Base-by-base conservation (phyloP, 1,139 yeast genomes). In the Trichomonascaceae sp. region DNA sequence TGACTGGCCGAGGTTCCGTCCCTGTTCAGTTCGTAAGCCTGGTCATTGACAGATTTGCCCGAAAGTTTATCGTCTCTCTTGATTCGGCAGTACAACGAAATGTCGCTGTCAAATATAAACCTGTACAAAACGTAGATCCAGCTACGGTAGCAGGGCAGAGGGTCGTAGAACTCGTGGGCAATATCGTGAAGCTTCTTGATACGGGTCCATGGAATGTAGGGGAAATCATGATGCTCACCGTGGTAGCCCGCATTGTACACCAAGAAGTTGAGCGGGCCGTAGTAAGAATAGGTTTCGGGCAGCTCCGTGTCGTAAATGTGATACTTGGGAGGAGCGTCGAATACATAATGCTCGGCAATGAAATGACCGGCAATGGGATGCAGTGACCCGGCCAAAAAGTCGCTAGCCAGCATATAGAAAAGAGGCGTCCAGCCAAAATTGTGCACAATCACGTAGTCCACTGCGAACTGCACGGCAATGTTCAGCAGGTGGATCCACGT, bases 351-450 rank as follows among this genome's bases (percentile, higher is more conserved):
- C 54, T 85, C 96, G 5, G 95, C 93, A 44, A 85, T 82, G 57
- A 85, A 85, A 59, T 85, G 96, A 13, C 95, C 96, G 2, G 96
- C 93, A 45, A 85, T 76, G 22, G 96, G 96, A 50, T 85, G 96
- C 51, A 82, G 65, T 0, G 93, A 81, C 1, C 96, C 96, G 1
- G 95, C 94, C 37, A 85, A 62, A 52, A 85, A 81, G 0, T 93
- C 77, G 33, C 89, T 76, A 57, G 78, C 62, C 29, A 84, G 53
- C 44, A 85, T 70, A 54, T 85, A 85, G 31, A 62, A 55, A 34
- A 80, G 57, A 0, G 92, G 59, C 41, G 72, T 69, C 64, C 67
- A 57, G 0, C 93, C 92, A 71, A 79, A 74, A 38, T 43, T 46
- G 17, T 54, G 60, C 18, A 80, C 70, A 44, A 84, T 61, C 16